Conservation (phyloP, 352 stramenopile species). For the Globisporangium abappressorium region DNA sequence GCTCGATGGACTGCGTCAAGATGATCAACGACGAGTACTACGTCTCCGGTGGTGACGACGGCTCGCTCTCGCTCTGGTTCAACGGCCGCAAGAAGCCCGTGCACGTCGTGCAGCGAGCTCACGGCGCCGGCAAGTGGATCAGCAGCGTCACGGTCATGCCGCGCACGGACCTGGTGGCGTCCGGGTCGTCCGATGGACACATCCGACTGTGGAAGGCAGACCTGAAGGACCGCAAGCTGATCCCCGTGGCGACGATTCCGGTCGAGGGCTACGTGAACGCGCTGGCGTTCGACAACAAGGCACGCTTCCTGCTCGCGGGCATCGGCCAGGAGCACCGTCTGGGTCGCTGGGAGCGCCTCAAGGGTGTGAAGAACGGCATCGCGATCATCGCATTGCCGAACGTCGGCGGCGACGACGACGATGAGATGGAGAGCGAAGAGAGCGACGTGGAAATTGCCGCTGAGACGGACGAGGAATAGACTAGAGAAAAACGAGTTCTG, state of each 20-base stretch:
- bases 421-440: conserved; percentile 16
- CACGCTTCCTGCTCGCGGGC: conserved; percentile 87
- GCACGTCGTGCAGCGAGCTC: conserved; percentile 74
- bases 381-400: conserved; percentile 84
- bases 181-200: conserved; percentile 88
- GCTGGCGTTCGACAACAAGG: conserved; percentile 72
- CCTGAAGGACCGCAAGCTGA: conserved; percentile 60
- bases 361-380: conserved; percentile 88
- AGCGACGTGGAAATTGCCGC: conserved; percentile 27
- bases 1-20: conserved; percentile 90
- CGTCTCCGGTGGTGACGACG: conserved; percentile 90
- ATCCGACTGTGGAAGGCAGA: conserved; percentile 91
- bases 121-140: conserved; percentile 89
- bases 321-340: conserved; percentile 92
- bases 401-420: conserved; percentile 37
- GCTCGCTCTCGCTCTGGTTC: conserved; percentile 90
- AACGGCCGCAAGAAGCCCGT: conserved; percentile 93
- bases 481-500: conserved; percentile 7
- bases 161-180: conserved; percentile 89
- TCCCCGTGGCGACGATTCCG: conserved; percentile 67
- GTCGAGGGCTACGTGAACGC: conserved; percentile 72
- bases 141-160: conserved; percentile 86
- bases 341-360: conserved; percentile 89
- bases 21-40: conserved; percentile 94
- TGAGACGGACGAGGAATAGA: conserved; percentile 23